A percentile compares a stretch with the other conserved stretches of the same genome.
Conservation (phyloP, 2,329 filamentous ascomycete genomes). For the Fusarium incarnatum region DNA sequence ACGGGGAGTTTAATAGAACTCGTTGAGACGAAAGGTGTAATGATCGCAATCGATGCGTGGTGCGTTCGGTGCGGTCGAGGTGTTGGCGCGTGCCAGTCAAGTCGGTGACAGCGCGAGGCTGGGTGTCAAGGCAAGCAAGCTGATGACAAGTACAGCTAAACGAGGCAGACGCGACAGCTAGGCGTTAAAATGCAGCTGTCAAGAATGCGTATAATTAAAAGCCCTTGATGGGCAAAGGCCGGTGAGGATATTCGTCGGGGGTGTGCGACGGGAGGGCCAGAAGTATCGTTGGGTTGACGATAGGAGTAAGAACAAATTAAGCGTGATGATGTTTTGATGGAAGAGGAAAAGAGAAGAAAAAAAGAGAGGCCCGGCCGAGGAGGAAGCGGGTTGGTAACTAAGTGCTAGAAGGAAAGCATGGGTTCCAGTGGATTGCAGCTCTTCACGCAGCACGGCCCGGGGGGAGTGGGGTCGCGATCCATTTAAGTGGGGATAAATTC, state of each 20-base stretch:
- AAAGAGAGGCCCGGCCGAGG: slow-evolving; percentile 45
- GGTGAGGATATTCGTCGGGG: slow-evolving; percentile 3
- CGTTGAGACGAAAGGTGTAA: slow-evolving; percentile 22
- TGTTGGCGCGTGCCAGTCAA: slow-evolving; percentile 34
- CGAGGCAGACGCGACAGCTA: slow-evolving; percentile 41
- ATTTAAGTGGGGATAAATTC: neutral
- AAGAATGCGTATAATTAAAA: slow-evolving; percentile 9
- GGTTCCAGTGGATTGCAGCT: slow-evolving; percentile 28
- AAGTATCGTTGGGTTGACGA: slow-evolving; percentile 25
- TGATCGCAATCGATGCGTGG: slow-evolving; percentile 19
- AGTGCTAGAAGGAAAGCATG: slow-evolving; percentile 30
- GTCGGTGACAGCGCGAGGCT: slow-evolving; percentile 33
- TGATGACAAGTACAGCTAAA: slow-evolving; percentile 24
- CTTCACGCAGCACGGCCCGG: slow-evolving; percentile 21
- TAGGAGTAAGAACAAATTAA: slow-evolving; percentile 29
- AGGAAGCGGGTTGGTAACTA: slow-evolving; percentile 33
- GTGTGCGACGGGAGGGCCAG: slow-evolving; percentile 16
- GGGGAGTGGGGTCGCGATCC: slow-evolving; percentile 1
- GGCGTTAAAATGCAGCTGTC: neutral
- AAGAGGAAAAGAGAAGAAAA: slow-evolving; percentile 47
- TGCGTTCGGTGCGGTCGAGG: slow-evolving; percentile 20
- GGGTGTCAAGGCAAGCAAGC: slow-evolving; percentile 23
- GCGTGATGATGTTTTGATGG: slow-evolving; percentile 46
- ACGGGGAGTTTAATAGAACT: slow-evolving; percentile 27
- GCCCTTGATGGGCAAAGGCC: slow-evolving; percentile 19